These are phyloP conservation scores for Mycotypha africana DNA, from an alignment of 371 early-diverging fungal species.

Conservation along the genomic window DNA sequence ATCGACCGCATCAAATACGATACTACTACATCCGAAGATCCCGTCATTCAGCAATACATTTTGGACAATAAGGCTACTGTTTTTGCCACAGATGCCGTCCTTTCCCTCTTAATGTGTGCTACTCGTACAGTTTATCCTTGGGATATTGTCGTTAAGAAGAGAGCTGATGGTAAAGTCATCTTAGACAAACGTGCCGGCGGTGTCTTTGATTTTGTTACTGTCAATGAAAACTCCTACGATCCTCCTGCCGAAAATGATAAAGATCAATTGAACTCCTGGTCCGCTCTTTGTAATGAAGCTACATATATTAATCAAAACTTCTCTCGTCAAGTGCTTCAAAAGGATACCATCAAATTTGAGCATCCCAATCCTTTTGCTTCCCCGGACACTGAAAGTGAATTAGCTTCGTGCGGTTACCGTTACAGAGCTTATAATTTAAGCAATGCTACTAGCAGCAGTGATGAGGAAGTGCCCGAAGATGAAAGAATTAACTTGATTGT, in stretches of 20 bases:
- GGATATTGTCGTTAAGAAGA: conserved; percentile 92
- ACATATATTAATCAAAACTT: conserved; percentile 87
- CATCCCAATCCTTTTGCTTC: conserved; percentile 75
- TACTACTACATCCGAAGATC: conserved; percentile 79
- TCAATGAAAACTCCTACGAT: conserved; percentile 94
- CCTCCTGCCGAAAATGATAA: conserved; percentile 90
- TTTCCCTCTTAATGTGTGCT: conserved; percentile 91
- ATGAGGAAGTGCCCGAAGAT: not conserved
- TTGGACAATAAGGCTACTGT: conserved; percentile 68
- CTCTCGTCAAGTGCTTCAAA: conserved; percentile 78
- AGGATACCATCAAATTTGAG: conserved; percentile 47
- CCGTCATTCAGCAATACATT: conserved; percentile 66
- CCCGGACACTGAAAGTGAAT: conserved; percentile 44
- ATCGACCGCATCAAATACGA: conserved; percentile 70
- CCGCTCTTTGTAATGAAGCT: conserved; percentile 82
- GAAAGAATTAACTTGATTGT: conserved; percentile 66
- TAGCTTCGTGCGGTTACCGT: conserved; percentile 80
- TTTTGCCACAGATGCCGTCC: conserved; percentile 86
- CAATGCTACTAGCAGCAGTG: conserved; percentile 10
- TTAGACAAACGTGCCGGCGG: conserved; percentile 92
- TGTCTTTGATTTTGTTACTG: conserved; percentile 71
- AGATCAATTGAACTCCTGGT: conserved; percentile 86
- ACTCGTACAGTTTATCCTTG: conserved; percentile 91
- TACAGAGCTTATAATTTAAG: conserved; percentile 78
- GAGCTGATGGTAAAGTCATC: conserved; percentile 73